phyloP scores from a whole-genome alignment of 2,329 filamentous ascomycete genomes.

The Decorospora gaudefroyi region DNA sequence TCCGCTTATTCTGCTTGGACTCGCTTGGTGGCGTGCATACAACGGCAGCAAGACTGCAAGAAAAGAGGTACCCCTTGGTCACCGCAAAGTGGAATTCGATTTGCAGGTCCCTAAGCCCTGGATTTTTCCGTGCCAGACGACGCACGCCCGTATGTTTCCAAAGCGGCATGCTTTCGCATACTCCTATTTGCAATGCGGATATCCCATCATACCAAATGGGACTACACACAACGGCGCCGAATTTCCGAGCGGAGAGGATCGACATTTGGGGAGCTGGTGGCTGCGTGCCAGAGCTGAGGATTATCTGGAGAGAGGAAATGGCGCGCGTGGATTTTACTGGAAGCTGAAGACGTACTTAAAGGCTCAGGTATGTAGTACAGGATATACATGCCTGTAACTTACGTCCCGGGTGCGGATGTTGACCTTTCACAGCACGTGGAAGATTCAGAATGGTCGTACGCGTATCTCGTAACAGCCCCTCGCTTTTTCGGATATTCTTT shows the following conservation, averaged over 20 bases:
- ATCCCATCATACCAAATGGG: constrained; percentile 67
- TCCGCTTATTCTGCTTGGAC: constrained; percentile 17
- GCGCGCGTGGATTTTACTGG: constrained; percentile 60
- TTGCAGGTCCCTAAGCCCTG: constrained; percentile 40
- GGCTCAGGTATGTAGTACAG: constrained; percentile 54
- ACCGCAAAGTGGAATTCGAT: constrained; percentile 15
- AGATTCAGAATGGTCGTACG: constrained; percentile 64
- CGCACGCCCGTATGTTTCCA: constrained; percentile 69
- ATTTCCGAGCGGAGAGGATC: constrained; percentile 29
- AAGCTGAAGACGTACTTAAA: constrained; percentile 66
- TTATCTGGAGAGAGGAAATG: constrained; percentile 62
- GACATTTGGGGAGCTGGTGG: constrained; percentile 54
- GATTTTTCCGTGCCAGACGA: constrained; percentile 68
- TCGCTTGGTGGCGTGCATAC: constrained; percentile 4
- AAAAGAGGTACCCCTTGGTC: not conserved
- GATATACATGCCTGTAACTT: not conserved
- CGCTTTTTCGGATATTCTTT: constrained; percentile 71
- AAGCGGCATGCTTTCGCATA: constrained; percentile 70
- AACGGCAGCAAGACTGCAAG: not conserved
- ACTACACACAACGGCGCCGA: constrained; percentile 24
- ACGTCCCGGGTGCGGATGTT: not conserved
- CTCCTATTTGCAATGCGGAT: constrained; percentile 70
- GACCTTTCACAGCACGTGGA: constrained; percentile 59
- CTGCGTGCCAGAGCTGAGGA: constrained; percentile 64
- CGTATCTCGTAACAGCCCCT: constrained; percentile 72